Evolutionary conservation across 2,329 filamentous ascomycete genomes (phyloP).

Genomic region (Neobulgaria alba): DNA sequence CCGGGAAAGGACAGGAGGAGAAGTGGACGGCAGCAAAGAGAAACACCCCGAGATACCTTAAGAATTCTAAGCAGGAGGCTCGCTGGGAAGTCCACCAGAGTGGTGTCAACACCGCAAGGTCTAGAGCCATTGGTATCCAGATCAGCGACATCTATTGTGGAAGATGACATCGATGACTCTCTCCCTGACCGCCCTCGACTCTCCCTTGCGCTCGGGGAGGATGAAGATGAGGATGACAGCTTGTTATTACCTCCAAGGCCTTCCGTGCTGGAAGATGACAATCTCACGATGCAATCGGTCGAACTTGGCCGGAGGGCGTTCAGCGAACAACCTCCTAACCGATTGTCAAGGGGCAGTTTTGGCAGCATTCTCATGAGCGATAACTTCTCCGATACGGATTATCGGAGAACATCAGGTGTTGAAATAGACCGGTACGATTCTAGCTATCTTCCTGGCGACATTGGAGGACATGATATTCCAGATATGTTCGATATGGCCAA

Average conservation of each 20-base stretch:
- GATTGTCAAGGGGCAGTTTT: slow-evolving; percentile 40
- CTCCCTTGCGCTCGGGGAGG: slow-evolving; percentile 44
- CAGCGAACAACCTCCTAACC: slow-evolving; percentile 37
- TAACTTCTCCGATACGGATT: slow-evolving; percentile 31
- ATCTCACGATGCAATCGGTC: slow-evolving; percentile 50
- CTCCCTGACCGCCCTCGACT: slow-evolving; percentile 42
- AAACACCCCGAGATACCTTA: slow-evolving; percentile 46
- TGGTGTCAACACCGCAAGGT: slow-evolving; percentile 23
- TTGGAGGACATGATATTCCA: slow-evolving; percentile 15
- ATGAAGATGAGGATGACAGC: slow-evolving; percentile 38
- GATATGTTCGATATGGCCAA: slow-evolving; percentile 8
- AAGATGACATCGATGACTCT: slow-evolving; percentile 32
- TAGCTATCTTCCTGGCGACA: slow-evolving; percentile 21
- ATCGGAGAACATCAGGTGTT: slow-evolving; percentile 13
- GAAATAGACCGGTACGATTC: slow-evolving; percentile 24
- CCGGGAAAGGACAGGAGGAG: slow-evolving; percentile 50
- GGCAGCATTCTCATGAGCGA: slow-evolving; percentile 47
- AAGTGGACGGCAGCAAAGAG: slow-evolving; percentile 43
- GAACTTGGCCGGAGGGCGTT: slow-evolving; percentile 48
- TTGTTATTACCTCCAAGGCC: slow-evolving; percentile 45
- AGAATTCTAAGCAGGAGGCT: slow-evolving; percentile 46
- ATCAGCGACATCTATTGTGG: slow-evolving; percentile 12
- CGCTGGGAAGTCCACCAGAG: slow-evolving; percentile 34
- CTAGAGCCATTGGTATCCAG: slow-evolving; percentile 4
- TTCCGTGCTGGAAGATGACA: slow-evolving; percentile 42